Base-by-base conservation (phyloP, 2,329 filamentous ascomycete genomes). In the Dactylella cylindrospora region DNA sequence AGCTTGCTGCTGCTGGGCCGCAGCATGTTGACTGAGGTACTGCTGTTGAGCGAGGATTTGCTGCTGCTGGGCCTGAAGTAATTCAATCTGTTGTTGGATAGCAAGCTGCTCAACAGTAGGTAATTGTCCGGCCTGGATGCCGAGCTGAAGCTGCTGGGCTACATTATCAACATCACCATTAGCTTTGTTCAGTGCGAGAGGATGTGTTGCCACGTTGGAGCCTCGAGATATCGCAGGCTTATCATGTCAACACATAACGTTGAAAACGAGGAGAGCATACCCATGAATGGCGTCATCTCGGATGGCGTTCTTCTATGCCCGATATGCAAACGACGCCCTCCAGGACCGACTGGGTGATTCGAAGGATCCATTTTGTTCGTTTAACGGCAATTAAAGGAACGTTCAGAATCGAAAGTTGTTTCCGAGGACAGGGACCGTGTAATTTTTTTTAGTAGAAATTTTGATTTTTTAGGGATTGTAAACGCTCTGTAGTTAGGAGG, bases 1-100 rank as follows among this genome's bases (percentile, higher is more conserved):
- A 68, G 82, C 83, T 60, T 96, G 78, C 68, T 83, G 81, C 76
- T 64, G 31, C 23, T 96, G 91, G 70, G 87, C 86, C 47, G 88
- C 85, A 68, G 86, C 85, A 70, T 97, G 84, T 81, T 97, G 90
- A 73, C 89, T 95, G 70, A 95, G 86, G 78, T 95, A 96, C 76
- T 97, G 91, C 76, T 96, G 90, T 72, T 96, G 90, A 66, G 89
- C 93, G 69, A 94, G 88, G 72, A 97, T 94, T 73, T 96, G 90
- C 75, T 97, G 90, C 74, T 97, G 93, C 74, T 97, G 93, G 74
- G 95, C 90, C 77, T 97, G 91, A 71, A 97, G 80, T 72, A 94
- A 81, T 76, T 97, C 91, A 72, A 97, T 96, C 76, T 97, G 91
- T 78, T 96, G 91, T 77, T 95, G 90, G 73, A 97, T 90, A 72